Evolutionary conservation across 176 grass and related monocot genomes (phyloP).

Genomic region (Oryza brachyantha): DNA sequence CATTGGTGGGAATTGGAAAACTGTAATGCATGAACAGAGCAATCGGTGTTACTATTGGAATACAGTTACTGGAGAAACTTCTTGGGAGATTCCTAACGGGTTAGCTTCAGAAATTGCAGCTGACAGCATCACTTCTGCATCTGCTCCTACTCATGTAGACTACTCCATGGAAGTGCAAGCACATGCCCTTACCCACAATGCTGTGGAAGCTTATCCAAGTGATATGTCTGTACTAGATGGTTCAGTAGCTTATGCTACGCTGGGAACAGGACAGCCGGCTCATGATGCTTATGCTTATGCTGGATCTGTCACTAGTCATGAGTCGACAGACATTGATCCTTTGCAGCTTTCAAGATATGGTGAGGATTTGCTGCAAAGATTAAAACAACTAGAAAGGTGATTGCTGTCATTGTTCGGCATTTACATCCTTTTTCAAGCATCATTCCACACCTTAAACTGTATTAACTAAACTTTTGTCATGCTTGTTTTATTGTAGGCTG

Average conservation of each 20-base stretch:
- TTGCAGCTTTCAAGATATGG: conserved; percentile 81
- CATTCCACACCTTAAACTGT: conserved; percentile 14
- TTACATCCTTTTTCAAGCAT: conserved; percentile 23
- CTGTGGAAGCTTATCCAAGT: conserved; percentile 42
- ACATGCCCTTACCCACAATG: conserved; percentile 36
- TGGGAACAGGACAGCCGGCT: conserved; percentile 41
- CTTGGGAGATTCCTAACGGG: conserved; percentile 79
- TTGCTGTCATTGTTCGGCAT: conserved; percentile 26
- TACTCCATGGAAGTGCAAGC: conserved; percentile 41
- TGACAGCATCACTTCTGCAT: conserved; percentile 32
- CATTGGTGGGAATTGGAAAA: conserved; percentile 74
- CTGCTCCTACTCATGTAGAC: conserved; percentile 30
- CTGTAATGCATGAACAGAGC: conserved; percentile 79
- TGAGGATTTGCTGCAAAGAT: conserved; percentile 71
- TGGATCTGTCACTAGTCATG: conserved; percentile 23
- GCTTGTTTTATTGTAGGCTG: conserved; percentile 22
- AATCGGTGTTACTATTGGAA: conserved; percentile 99
- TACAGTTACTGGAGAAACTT: conserved; percentile 90
- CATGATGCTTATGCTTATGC: conserved; percentile 49
- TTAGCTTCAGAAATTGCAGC: conserved; percentile 30
- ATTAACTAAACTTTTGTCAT: conserved; percentile 15
- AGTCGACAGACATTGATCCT: conserved; percentile 61
- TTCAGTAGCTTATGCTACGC: conserved; percentile 36
- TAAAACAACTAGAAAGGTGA: conserved; percentile 64
- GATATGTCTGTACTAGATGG: conserved; percentile 37